Percentiles rank a stretch among this genome's conserved stretches.
phyloP scores from a whole-genome alignment of 768 basidiomycete species.

The Suillus tomentosus region DNA sequence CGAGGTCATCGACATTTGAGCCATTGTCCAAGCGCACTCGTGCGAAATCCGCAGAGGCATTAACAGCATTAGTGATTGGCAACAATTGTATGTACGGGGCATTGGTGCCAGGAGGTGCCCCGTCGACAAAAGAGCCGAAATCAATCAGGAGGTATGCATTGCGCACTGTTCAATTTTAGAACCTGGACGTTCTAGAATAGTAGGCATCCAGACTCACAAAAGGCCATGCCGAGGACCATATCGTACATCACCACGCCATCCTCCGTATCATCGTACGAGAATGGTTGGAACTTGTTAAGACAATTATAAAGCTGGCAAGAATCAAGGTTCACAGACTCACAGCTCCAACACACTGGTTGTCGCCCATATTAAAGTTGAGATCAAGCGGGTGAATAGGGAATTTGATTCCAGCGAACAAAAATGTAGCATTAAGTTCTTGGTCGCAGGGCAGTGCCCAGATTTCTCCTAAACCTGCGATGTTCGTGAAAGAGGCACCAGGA shows the following conservation, averaged over 20 bases:
- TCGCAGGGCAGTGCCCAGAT: constrained; percentile 67
- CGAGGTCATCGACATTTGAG: constrained; percentile 22
- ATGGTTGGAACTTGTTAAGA: constrained; percentile 64
- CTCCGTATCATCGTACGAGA: constrained; percentile 46
- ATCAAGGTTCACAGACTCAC: constrained; percentile 35
- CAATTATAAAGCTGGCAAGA: constrained; percentile 3
- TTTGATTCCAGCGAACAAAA: constrained; percentile 56
- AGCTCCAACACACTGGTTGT: constrained; percentile 40
- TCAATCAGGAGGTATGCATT: constrained; percentile 66
- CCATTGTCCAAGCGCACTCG: constrained; percentile 14
- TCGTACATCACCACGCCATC: constrained; percentile 41
- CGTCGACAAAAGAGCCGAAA: constrained; percentile 62
- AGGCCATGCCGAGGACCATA: constrained; percentile 73
- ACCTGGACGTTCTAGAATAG: constrained; percentile 3
- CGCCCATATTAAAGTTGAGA: constrained; percentile 36
- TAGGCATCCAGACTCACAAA: constrained; percentile 46
- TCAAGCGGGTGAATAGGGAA: constrained; percentile 73
- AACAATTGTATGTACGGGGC: constrained; percentile 67
- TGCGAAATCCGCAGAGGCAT: constrained; percentile 31
- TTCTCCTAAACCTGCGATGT: constrained; percentile 41
- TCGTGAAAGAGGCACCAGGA: constrained; percentile 50
- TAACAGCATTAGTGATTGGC: constrained; percentile 50
- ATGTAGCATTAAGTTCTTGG: constrained; percentile 63
- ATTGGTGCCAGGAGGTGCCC: constrained; percentile 34
- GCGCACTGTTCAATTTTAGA: constrained; percentile 45